Conservation (phyloP, 371 early-diverging fungal genomes). For the Rhizopus stolonifer region DNA sequence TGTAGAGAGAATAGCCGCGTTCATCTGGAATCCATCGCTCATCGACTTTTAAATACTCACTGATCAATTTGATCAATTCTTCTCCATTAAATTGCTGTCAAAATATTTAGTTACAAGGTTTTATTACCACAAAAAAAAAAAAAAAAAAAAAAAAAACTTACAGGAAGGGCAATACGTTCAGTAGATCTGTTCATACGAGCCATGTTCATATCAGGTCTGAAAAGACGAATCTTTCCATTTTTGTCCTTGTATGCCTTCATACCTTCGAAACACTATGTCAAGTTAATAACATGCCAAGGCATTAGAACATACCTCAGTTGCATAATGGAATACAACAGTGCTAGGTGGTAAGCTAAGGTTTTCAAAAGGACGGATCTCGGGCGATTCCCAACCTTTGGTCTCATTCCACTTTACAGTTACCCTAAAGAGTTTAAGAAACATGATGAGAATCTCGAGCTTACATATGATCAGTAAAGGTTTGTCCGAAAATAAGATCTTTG, state of each 20-base stretch:
- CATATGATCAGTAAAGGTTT: constrained; percentile 95
- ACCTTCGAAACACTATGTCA: constrained; percentile 82
- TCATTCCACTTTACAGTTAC: constrained; percentile 76
- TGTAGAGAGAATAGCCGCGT: constrained; percentile 91
- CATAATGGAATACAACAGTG: constrained; percentile 92
- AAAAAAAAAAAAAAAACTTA: constrained; percentile 32
- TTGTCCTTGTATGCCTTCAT: constrained; percentile 90
- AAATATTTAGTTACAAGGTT: neutral
- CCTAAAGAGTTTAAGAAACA: too few species aligned
- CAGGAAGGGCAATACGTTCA: constrained; percentile 79
- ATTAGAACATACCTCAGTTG: constrained; percentile 55
- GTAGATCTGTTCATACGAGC: constrained; percentile 74
- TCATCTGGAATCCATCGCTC: constrained; percentile 87
- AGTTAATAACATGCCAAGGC: neutral
- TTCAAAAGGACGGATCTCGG: constrained; percentile 78
- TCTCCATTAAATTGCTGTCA: constrained; percentile 73
- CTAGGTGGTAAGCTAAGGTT: constrained; percentile 83
- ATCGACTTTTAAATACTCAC: constrained; percentile 82
- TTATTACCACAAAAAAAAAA: too few species aligned
- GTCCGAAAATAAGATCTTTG: constrained; percentile 86
- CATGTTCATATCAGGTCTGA: constrained; percentile 93
- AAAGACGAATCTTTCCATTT: constrained; percentile 79
- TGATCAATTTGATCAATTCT: constrained; percentile 82
- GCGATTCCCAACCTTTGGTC: constrained; percentile 77
- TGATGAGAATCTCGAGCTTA: too few species aligned